phyloP scores from a whole-genome alignment of 495 filamentous ascomycete species.

The Pyrenula aspistea region DNA sequence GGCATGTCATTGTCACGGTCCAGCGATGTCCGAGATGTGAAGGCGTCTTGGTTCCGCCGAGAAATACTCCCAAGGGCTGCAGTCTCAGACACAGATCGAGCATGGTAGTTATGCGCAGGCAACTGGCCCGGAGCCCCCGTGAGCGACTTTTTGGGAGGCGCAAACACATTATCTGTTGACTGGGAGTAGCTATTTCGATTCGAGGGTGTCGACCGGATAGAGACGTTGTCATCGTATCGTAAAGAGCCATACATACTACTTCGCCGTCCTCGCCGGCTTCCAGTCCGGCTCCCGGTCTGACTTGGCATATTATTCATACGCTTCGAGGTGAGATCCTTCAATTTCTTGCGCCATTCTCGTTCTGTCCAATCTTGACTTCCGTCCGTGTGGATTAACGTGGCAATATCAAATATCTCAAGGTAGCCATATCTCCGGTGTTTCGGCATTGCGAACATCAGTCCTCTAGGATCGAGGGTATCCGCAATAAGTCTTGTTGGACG shows the following conservation, averaged over 20 bases:
- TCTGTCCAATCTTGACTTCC: conserved; percentile 75
- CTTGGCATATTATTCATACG: conserved; percentile 49
- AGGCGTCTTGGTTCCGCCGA: conserved; percentile 20
- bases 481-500: conserved; percentile 79
- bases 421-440: conserved; percentile 82
- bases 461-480: conserved; percentile 71
- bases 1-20: conserved; percentile 12
- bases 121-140: conserved; percentile 26
- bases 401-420: conserved; percentile 77
- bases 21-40: conserved; percentile 28
- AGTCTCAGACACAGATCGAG: conserved; percentile 44
- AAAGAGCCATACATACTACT: conserved; percentile 51
- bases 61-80: conserved; percentile 15
- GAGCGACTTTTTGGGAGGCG: conserved; percentile 19
- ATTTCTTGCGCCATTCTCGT: conserved; percentile 73
- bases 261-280: conserved; percentile 48
- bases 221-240: conserved; percentile 54
- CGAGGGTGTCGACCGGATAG: conserved; percentile 43
- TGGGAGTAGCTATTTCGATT: conserved; percentile 27
- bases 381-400: conserved; percentile 59
- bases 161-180: conserved; percentile 25
- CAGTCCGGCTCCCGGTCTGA: conserved; percentile 46
- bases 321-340: conserved; percentile 83
- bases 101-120: conserved; percentile 31
- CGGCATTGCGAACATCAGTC: conserved; percentile 98